A percentile compares a stretch with the other conserved stretches of the same genome.
These are phyloP conservation scores for Endocalyx cinctus DNA, from an alignment of 2,329 filamentous ascomycete species.

Conservation along the genomic window DNA sequence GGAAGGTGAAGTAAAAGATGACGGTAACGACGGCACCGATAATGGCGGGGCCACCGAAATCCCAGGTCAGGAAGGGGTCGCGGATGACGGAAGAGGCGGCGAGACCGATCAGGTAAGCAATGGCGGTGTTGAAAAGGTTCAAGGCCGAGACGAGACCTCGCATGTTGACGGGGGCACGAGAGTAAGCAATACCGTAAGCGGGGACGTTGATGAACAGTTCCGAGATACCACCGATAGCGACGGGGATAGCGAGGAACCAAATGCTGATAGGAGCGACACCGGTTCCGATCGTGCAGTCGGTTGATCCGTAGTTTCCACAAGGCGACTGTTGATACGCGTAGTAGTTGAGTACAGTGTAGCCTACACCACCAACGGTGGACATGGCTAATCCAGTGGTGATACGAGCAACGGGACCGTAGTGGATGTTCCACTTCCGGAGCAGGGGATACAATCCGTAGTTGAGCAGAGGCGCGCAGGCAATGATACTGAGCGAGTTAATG, in stretches of 20 bases:
- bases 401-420: constrained; percentile 43
- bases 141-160: constrained; percentile 45
- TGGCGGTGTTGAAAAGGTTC: constrained; percentile 42
- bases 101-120: constrained; percentile 42
- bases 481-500: constrained; percentile 47
- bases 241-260: constrained; percentile 54
- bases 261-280: constrained; percentile 42
- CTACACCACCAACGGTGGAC: constrained; percentile 41
- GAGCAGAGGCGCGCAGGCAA: constrained; percentile 40
- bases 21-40: constrained; percentile 38
- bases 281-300: constrained; percentile 28
- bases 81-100: constrained; percentile 40
- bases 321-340: constrained; percentile 38
- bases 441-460: constrained; percentile 44
- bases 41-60: constrained; percentile 44
- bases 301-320: constrained; percentile 36
- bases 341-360: constrained; percentile 37
- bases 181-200: constrained; percentile 48
- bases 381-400: constrained; percentile 47
- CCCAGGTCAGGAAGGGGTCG: constrained; percentile 47
- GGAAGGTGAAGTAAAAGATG: constrained; percentile 42
- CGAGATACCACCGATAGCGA: constrained; percentile 45
- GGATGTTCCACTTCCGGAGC: constrained; percentile 35
- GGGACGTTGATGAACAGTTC: constrained; percentile 49
- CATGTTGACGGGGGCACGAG: constrained; percentile 47